Base-by-base conservation (phyloP, 805 yeast genomes). In the Barnettozyma siamensis region DNA sequence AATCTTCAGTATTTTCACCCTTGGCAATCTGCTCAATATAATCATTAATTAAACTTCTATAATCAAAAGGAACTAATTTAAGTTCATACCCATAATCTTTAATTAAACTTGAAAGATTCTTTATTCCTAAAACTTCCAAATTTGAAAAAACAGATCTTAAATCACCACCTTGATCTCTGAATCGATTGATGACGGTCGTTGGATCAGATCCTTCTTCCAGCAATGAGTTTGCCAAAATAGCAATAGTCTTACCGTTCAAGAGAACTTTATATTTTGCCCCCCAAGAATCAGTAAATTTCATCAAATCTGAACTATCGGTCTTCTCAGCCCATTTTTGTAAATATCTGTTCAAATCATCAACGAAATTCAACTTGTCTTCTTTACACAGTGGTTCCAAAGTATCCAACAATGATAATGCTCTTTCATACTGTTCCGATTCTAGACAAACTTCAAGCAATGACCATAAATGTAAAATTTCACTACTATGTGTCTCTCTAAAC, bases 391-490 rank as follows among this genome's bases (percentile, higher is more conserved):
- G 75, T 37, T 78, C 71, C 35, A 87, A 66, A 3, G 88, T 80
- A 40, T 70, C 67, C 31, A 88, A 61, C 17, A 87, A 78, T 19
- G 80, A 65, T 48, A 76, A 78, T 0, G 95, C 95, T 54, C 96
- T 69, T 18, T 71, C 74, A 50, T 72, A 75, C 55, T 84, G 83
- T 40, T 72, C 72, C 27, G 83, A 73, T 33, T 78, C 75, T 26
- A 88, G 55, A 49, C 89, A 81, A 0, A 93, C 91, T 51, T 88
- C 95, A 31, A 87, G 67, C 28, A 88, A 62, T 3, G 89, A 75
- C 79, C 89, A 88, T 16, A 83, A 67, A 51, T 82, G 82, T 40
- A 70, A 66, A n/a, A 76, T 73, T 47, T 78, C 82, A 54, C 73
- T 75, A 6, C 83, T 71, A 37, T 55, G 49, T 16, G 48, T 45